phyloP scores from a whole-genome alignment of 2,329 filamentous ascomycete genomes.

The Xylariaceae sp. region DNA sequence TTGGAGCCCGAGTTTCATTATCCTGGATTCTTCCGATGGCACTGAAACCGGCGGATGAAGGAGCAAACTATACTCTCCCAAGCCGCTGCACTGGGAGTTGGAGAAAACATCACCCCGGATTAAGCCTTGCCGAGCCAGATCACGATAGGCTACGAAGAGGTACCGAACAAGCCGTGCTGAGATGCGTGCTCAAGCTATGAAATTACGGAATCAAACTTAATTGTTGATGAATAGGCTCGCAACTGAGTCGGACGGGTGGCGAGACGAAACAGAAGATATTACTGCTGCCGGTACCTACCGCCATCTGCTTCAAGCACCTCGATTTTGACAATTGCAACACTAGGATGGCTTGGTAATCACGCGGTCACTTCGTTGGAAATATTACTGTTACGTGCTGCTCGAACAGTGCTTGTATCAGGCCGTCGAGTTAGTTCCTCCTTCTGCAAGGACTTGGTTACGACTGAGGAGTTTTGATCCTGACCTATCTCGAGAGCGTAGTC shows the following conservation, averaged over 20 bases:
- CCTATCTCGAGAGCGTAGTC: background rate
- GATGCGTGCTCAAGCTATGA: background rate
- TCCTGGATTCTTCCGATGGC: slow-evolving; percentile 25
- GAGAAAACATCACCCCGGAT: background rate
- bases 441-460: background rate
- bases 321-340: background rate
- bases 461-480: background rate
- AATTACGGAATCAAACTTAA: background rate
- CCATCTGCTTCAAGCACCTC: background rate
- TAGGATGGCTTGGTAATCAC: background rate
- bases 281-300: background rate
- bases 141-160: background rate
- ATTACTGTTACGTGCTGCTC: background rate
- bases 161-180: background rate
- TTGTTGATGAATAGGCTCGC: background rate
- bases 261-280: background rate
- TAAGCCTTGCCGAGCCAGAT: background rate
- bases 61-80: background rate
- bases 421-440: background rate
- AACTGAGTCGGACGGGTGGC: background rate
- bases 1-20: slow-evolving; percentile 78
- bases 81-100: background rate
- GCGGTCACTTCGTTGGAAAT: background rate
- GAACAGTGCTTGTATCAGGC: background rate
- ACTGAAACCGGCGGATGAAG: slow-evolving; percentile 23